These are phyloP conservation scores for Alnus rubra DNA, from an alignment of 306 rosid genomes.

Conservation along the genomic window DNA sequence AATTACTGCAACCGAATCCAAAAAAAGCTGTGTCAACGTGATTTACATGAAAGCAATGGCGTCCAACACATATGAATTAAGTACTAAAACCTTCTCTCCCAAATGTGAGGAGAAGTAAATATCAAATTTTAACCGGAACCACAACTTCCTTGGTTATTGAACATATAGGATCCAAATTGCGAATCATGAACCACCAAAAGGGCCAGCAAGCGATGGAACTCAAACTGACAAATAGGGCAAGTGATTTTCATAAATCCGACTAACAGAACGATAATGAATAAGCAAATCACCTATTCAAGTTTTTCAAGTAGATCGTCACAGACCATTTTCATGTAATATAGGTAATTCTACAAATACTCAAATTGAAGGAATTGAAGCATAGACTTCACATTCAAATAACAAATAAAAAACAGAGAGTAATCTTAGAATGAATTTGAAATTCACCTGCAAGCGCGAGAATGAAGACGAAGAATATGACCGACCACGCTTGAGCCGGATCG, in stretches of 20 bases:
- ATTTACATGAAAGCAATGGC: neutral
- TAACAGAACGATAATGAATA: neutral
- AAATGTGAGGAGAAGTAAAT: neutral
- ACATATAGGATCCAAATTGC: neutral
- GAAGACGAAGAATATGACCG: constrained; percentile 68
- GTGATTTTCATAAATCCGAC: neutral
- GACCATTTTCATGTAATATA: neutral
- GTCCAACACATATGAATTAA: neutral
- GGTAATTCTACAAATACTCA: neutral
- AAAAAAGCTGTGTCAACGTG: neutral
- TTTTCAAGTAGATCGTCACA: neutral
- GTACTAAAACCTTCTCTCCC: neutral
- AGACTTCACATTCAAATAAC: neutral
- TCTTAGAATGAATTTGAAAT: neutral
- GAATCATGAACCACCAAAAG: neutral
- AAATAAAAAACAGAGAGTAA: no score
- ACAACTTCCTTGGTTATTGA: neutral
- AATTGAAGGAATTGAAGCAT: neutral
- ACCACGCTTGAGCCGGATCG: constrained; percentile 89
- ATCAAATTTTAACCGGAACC: no score
- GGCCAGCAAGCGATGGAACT: neutral
- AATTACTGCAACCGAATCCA: neutral
- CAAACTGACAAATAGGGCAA: neutral
- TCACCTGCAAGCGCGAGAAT: constrained; percentile 79
- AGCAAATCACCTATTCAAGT: neutral